Evolutionary conservation across 2,329 filamentous ascomycete genomes (phyloP).

Genomic region (Fusarium subglutinans): DNA sequence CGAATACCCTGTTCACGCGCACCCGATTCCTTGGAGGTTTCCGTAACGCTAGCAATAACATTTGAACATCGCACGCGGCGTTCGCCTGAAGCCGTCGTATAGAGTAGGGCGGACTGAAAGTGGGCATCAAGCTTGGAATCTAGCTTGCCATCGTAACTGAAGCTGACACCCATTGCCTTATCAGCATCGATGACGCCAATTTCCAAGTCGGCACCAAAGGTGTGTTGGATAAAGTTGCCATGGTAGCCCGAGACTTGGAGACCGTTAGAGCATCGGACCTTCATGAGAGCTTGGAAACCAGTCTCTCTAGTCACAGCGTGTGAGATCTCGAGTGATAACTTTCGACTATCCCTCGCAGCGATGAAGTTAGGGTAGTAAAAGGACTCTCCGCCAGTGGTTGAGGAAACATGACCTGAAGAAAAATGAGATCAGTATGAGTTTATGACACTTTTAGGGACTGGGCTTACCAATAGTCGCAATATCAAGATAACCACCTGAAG

Average conservation of each 20-base stretch:
- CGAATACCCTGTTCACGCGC: conserved; percentile 66
- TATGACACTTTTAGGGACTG: not conserved
- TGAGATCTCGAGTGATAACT: conserved; percentile 84
- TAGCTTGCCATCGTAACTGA: conserved; percentile 97
- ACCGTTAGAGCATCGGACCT: conserved; percentile 96
- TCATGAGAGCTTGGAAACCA: conserved; percentile 96
- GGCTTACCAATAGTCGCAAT: conserved; percentile 84
- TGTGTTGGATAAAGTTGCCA: conserved; percentile 95
- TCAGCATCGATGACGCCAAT: conserved; percentile 93
- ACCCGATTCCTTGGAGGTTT: conserved; percentile 59
- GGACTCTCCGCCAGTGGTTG: conserved; percentile 91
- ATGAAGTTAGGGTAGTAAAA: conserved; percentile 99
- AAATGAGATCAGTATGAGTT: conserved; percentile 2
- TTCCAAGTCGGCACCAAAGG: conserved; percentile 92
- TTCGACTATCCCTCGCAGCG: conserved; percentile 82
- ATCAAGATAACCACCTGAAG: conserved; percentile 90
- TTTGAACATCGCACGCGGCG: conserved; percentile 93
- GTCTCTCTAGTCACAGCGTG: conserved; percentile 90
- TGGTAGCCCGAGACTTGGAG: conserved; percentile 94
- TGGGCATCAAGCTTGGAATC: conserved; percentile 96
- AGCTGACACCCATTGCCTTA: conserved; percentile 90
- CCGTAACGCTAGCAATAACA: conserved; percentile 89
- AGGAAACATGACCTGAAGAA: conserved; percentile 76
- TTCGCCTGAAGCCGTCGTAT: conserved; percentile 90
- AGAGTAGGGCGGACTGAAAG: conserved; percentile 94